These are phyloP conservation scores for Blastobotrys attinorum DNA, from an alignment of 805 yeast species.

Conservation along the genomic window DNA sequence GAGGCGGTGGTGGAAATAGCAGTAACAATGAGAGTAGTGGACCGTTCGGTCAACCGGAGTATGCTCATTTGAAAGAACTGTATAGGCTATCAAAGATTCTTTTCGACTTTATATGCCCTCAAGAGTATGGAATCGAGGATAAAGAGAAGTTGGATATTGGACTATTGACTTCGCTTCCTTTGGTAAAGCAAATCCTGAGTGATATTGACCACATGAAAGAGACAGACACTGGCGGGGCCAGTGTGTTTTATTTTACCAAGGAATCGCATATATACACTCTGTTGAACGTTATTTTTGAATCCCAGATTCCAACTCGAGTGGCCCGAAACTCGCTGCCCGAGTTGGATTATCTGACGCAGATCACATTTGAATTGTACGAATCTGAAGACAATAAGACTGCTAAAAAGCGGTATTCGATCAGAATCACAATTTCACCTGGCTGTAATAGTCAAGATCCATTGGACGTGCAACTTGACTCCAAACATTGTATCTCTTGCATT, in stretches of 20 bases:
- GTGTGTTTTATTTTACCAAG: slow-evolving; percentile 87
- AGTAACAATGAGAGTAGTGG: slow-evolving; percentile 4
- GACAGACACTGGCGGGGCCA: slow-evolving; percentile 76
- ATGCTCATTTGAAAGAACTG: slow-evolving; percentile 74
- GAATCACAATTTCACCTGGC: slow-evolving; percentile 93
- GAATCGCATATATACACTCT: slow-evolving; percentile 95
- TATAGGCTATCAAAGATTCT: slow-evolving; percentile 85
- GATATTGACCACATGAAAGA: slow-evolving; percentile 77
- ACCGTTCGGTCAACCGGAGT: slow-evolving; percentile 71
- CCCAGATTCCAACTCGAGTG: slow-evolving; percentile 90
- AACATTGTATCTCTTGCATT: slow-evolving; percentile 94
- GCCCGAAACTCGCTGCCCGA: slow-evolving; percentile 95
- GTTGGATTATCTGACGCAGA: slow-evolving; percentile 89
- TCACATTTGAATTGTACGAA: slow-evolving; percentile 88
- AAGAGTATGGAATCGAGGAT: slow-evolving; percentile 95
- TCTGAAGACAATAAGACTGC: slow-evolving; percentile 54
- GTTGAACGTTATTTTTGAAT: slow-evolving; percentile 81
- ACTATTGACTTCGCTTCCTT: slow-evolving; percentile 82
- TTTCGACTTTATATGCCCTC: slow-evolving; percentile 97
- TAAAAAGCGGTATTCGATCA: slow-evolving; percentile 77
- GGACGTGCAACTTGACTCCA: slow-evolving; percentile 92
- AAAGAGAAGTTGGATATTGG: slow-evolving; percentile 96
- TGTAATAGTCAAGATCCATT: slow-evolving; percentile 97
- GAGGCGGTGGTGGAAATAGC: not conserved
- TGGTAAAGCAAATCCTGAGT: slow-evolving; percentile 75